Evolutionary conservation across 1,139 yeast genomes (phyloP), one percentile per base, ranked within the genome.

Genomic region (Candida gigantensis): DNA sequence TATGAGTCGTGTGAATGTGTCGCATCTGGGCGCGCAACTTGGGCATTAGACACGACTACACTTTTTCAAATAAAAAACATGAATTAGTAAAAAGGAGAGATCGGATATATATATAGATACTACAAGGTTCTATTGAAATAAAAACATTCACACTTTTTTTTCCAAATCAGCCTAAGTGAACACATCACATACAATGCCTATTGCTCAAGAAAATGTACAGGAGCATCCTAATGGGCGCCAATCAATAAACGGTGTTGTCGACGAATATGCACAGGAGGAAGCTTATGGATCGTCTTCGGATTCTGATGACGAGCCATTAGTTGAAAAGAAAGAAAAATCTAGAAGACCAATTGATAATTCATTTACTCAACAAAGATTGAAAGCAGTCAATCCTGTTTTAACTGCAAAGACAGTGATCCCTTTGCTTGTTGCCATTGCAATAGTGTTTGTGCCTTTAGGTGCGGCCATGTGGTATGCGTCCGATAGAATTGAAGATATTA

Each of bases 371-470:
- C 77, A 71, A 50, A 44, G 75, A 41, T 57, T 71, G 37, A 58
- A 55, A 41, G 65, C 68, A 3, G 56, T 53, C 41, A 71, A 68
- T 55, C 97, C 97, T 2, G 92, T 92, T 36, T 73, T 90, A 49
- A 90, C 97, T 0, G 97, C 97, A 14, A 82, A 77, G 55, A 84
- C 94, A 3, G 95, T 90, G 28, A 77, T 92, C 41, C 97, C 97
- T 2, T 56, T 90, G 37, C 79, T 90, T 52, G 58, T 90, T 32
- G 60, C 72, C 8, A 73, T 92, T 34, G 94, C 96, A 4, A 70
- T 86, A n/a, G 68, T 92, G 9, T 86, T 90, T 55, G 86, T 90
- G 11, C 95, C 97, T 6, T 72, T 92, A 30, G 98, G 98, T 21
- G 97, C 90, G 1, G 90, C 85, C 42, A 80, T 92, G 79, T 72